These are phyloP conservation scores for Cichorium intybus DNA, from an alignment of 140 eudicot genomes.

Conservation along the genomic window DNA sequence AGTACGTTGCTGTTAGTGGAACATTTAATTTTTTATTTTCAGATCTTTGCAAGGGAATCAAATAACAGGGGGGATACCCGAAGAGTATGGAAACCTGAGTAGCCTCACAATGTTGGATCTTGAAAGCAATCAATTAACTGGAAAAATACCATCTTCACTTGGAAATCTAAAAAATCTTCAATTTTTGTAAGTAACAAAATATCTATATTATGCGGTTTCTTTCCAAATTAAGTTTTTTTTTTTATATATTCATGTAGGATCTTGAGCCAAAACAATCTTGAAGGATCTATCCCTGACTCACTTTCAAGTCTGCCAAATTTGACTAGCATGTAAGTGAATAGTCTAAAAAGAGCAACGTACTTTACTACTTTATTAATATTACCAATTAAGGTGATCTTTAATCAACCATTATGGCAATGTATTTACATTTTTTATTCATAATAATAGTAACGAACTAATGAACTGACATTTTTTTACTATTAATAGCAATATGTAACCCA, in stretches of 20 bases:
- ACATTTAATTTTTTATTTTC: slow-evolving; percentile 7
- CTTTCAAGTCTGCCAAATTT: slow-evolving; percentile 67
- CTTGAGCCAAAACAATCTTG: slow-evolving; percentile 73
- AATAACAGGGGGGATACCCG: slow-evolving; percentile 85
- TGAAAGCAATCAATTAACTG: slow-evolving; percentile 67
- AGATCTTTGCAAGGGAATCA: slow-evolving; percentile 81
- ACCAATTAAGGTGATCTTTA: background rate
- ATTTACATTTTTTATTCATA: no score
- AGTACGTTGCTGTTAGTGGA: background rate
- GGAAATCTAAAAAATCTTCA: slow-evolving; percentile 78
- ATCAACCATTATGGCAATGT: no score
- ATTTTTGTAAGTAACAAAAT: slow-evolving; percentile 61
- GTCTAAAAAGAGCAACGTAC: no score
- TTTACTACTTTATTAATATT: no score
- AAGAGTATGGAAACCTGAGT: slow-evolving; percentile 76
- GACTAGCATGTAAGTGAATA: slow-evolving; percentile 57
- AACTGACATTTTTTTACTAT: no score
- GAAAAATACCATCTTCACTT: slow-evolving; percentile 88
- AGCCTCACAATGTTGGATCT: slow-evolving; percentile 76
- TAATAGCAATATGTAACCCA: no score
- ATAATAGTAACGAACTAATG: no score
- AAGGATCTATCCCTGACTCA: slow-evolving; percentile 79
- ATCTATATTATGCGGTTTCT: background rate
- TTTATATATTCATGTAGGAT: slow-evolving; percentile 60
- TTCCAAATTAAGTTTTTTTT: background rate